Evolutionary conservation across 2,329 filamentous ascomycete species (phyloP).

Genomic region (Cladosporium sp.): DNA sequence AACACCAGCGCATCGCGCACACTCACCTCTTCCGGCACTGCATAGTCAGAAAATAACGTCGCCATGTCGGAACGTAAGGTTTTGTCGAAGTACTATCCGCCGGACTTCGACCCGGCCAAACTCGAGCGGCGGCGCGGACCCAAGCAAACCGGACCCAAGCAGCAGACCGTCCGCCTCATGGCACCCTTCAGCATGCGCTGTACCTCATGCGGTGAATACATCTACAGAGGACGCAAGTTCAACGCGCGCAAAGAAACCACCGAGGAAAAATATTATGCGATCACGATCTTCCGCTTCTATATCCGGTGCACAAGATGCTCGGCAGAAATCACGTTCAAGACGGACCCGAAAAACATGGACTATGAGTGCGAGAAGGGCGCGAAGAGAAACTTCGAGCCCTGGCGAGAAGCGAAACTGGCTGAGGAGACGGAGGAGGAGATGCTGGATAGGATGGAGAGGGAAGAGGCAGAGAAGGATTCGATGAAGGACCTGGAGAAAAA

Average conservation of each 20-base stretch:
- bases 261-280: conserved; percentile 81
- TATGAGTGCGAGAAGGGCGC: conserved; percentile 77
- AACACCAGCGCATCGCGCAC: conserved; percentile 1
- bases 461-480: conserved; percentile 75
- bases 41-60: conserved; percentile 5
- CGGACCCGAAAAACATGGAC: conserved; percentile 91
- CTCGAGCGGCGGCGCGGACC: conserved; percentile 60
- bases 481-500: conserved; percentile 96
- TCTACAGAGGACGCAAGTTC: conserved; percentile 91
- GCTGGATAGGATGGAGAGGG: conserved; percentile 73
- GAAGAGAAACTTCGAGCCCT: conserved; percentile 88
- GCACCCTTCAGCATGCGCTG: conserved; percentile 79
- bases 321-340: conserved; percentile 85
- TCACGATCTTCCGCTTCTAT: conserved; percentile 85
- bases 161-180: conserved; percentile 86
- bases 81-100: conserved; percentile 58
- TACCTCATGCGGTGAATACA: conserved; percentile 66
- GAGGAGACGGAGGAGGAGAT: conserved; percentile 84
- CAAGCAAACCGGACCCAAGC: conserved; percentile 68
- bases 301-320: conserved; percentile 75
- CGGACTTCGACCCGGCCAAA: conserved; percentile 84
- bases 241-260: conserved; percentile 91
- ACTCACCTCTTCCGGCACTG: background rate
- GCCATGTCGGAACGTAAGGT: conserved; percentile 83
- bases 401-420: conserved; percentile 61